Conservation (phyloP, 2,329 filamentous ascomycete species). For the Pseudomassariella vexata region DNA sequence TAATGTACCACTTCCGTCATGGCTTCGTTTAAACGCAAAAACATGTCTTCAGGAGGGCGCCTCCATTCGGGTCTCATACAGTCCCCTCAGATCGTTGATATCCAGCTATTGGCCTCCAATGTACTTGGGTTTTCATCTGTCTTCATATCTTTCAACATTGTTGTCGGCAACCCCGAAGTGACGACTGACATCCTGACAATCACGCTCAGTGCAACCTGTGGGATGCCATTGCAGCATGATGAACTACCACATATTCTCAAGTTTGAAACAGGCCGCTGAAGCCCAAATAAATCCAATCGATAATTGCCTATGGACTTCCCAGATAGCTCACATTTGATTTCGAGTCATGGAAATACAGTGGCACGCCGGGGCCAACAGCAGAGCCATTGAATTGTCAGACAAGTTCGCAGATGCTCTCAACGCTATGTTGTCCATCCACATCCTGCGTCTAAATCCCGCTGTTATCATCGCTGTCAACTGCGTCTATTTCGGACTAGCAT, state of each 20-base stretch:
- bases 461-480: too few relatives aligned
- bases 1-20: slow-evolving; percentile 79
- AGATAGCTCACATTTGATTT: slow-evolving; percentile 65
- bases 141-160: slow-evolving; percentile 61
- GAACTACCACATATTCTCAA: slow-evolving; percentile 45
- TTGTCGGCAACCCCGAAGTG: slow-evolving; percentile 66
- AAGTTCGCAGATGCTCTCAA: slow-evolving; percentile 53
- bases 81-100: slow-evolving; percentile 65
- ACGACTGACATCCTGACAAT: slow-evolving; percentile 54
- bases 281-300: slow-evolving; percentile 42
- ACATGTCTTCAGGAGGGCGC: slow-evolving; percentile 64
- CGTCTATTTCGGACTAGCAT: too few relatives aligned
- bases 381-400: slow-evolving; percentile 55
- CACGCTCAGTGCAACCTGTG: slow-evolving; percentile 50
- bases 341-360: slow-evolving; percentile 54
- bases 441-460: too few relatives aligned
- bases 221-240: slow-evolving; percentile 44
- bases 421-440: slow-evolving; percentile 38
- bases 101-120: slow-evolving; percentile 74
- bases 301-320: slow-evolving; percentile 49
- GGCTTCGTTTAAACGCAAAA: slow-evolving; percentile 68
- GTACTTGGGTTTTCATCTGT: slow-evolving; percentile 69
- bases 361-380: slow-evolving; percentile 55
- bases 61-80: slow-evolving; percentile 55
- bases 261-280: slow-evolving; percentile 50